Conservation (phyloP, 1,284 basidiomycete genomes). For the Puccinia horiana region DNA sequence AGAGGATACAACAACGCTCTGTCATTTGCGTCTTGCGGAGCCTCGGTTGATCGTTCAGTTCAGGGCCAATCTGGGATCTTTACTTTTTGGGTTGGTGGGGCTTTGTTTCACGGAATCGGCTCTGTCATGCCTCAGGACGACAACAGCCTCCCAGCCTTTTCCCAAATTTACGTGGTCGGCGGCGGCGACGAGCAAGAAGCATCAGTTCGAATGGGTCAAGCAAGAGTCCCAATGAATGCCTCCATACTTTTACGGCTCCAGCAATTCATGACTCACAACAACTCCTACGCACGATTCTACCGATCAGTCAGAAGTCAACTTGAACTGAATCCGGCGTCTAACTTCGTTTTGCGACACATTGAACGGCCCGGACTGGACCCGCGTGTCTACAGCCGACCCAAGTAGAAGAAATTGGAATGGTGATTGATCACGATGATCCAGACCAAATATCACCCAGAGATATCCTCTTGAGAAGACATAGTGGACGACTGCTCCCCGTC, state of each 20-base stretch:
- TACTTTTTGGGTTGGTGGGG: not conserved
- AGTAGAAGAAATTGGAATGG: conserved; percentile 14
- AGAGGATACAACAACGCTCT: conserved; percentile 1
- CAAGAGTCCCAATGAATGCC: not conserved
- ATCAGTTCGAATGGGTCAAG: not conserved
- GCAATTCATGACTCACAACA: not conserved
- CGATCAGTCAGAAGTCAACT: not conserved
- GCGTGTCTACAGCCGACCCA: not conserved
- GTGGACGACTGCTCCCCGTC: not conserved
- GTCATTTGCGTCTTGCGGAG: not conserved
- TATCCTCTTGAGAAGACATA: not conserved
- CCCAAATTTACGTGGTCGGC: conserved; percentile 18
- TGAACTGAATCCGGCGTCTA: not conserved
- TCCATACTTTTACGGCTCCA: not conserved
- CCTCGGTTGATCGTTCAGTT: not conserved
- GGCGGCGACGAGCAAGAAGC: not conserved
- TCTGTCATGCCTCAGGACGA: not conserved
- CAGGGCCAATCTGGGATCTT: not conserved
- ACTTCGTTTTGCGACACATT: not conserved
- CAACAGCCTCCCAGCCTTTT: not conserved
- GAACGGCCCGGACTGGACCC: not conserved
- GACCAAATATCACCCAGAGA: not conserved
- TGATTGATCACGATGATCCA: not conserved
- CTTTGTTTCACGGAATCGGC: conserved; percentile 7
- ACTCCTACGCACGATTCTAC: not conserved